Conservation (phyloP, 805 yeast genomes). For the Spathaspora girioi region DNA sequence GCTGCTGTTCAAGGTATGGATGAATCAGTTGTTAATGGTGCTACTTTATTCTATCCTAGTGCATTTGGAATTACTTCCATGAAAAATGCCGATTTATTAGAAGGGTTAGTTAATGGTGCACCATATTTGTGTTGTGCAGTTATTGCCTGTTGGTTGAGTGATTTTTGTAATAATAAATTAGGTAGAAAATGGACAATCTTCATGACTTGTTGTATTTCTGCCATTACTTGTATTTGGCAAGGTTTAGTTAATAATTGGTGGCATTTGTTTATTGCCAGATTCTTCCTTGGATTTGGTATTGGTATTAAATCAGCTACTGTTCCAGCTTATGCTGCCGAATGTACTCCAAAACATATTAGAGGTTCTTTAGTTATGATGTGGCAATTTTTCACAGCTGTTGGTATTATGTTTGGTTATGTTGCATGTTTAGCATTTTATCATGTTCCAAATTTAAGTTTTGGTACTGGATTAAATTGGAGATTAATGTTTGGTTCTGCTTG, state of each 20-base stretch:
- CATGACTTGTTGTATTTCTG: constrained; percentile 56
- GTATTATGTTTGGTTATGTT: constrained; percentile 65
- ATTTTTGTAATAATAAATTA: constrained; percentile 43
- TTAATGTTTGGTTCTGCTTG: constrained; percentile 63
- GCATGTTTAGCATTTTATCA: constrained; percentile 56
- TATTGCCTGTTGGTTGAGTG: constrained; percentile 60
- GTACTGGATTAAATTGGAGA: constrained; percentile 54
- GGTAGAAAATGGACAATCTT: constrained; percentile 64
- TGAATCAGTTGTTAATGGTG: constrained; percentile 68
- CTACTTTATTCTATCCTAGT: constrained; percentile 55
- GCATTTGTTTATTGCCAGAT: constrained; percentile 57
- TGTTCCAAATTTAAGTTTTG: constrained; percentile 44
- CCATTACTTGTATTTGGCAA: constrained; percentile 64
- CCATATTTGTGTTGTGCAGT: constrained; percentile 61
- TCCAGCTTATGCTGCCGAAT: constrained; percentile 64
- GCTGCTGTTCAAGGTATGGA: constrained; percentile 78
- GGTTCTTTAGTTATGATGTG: constrained; percentile 69
- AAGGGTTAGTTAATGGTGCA: constrained; percentile 61
- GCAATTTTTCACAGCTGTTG: constrained; percentile 76
- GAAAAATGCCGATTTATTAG: constrained; percentile 50
- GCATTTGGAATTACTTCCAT: constrained; percentile 44
- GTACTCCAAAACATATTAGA: constrained; percentile 53
- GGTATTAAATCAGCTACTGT: constrained; percentile 68
- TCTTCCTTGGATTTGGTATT: constrained; percentile 41
- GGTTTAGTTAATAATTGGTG: constrained; percentile 60